Percentiles rank a stretch among this genome's conserved stretches.
Evolutionary conservation across 805 yeast species (phyloP).

Genomic region (Blastobotrys peoriensis): DNA sequence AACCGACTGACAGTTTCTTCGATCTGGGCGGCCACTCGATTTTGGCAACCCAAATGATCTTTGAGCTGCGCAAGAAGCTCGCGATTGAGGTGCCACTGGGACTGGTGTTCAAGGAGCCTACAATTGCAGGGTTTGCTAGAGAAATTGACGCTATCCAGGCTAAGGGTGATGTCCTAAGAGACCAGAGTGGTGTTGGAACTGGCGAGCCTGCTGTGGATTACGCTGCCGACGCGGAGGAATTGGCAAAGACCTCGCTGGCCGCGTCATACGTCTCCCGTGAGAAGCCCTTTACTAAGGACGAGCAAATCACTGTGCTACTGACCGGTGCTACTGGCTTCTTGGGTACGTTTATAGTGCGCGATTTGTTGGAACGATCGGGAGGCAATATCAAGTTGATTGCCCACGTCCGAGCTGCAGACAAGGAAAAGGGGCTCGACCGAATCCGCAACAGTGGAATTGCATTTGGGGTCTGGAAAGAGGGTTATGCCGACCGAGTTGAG

Average conservation of each 20-base stretch:
- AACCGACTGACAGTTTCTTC: slow-evolving; percentile 83
- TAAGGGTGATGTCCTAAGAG: slow-evolving; percentile 35
- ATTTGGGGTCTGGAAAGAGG: slow-evolving; percentile 73
- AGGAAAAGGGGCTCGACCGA: slow-evolving; percentile 68
- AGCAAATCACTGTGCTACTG: slow-evolving; percentile 59
- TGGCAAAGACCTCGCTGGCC: slow-evolving; percentile 35
- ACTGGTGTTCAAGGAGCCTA: slow-evolving; percentile 82
- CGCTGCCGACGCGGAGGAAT: slow-evolving; percentile 64
- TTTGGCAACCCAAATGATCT: slow-evolving; percentile 94
- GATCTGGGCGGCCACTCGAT: slow-evolving; percentile 98
- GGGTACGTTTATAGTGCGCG: slow-evolving; percentile 82
- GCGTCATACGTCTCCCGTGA: slow-evolving; percentile 41
- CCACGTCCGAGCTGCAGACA: slow-evolving; percentile 81
- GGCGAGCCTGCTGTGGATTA: slow-evolving; percentile 42
- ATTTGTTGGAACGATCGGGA: slow-evolving; percentile 55
- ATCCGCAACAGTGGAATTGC: slow-evolving; percentile 67
- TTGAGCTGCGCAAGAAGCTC: slow-evolving; percentile 74
- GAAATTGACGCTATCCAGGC: slow-evolving; percentile 56
- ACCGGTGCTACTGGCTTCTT: slow-evolving; percentile 97
- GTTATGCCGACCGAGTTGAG: slow-evolving; percentile 51
- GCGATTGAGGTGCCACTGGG: slow-evolving; percentile 84
- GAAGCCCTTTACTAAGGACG: slow-evolving; percentile 20
- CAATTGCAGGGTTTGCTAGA: slow-evolving; percentile 69
- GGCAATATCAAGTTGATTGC: slow-evolving; percentile 60
- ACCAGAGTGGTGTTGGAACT: slow-evolving; percentile 29